Evolutionary conservation across 257 asterid genomes (phyloP).

Genomic region (Petunia secreta): DNA sequence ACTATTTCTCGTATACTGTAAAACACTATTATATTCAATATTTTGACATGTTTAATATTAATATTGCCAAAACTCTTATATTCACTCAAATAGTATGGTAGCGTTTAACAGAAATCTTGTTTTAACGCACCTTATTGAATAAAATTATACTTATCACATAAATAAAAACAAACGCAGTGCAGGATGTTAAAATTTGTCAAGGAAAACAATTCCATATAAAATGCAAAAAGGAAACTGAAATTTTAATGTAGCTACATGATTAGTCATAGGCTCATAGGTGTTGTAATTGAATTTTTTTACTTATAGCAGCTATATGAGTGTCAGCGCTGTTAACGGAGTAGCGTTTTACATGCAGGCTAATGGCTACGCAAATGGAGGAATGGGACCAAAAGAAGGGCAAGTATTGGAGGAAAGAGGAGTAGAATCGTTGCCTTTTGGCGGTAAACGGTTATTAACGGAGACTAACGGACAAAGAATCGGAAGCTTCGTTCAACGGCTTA

Average conservation of each 20-base stretch:
- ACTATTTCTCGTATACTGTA: no score
- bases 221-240: background rate
- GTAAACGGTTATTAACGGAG: constrained; percentile 85
- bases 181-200: background rate
- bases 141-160: no score
- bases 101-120: no score
- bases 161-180: background rate
- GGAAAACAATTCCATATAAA: background rate
- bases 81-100: no score
- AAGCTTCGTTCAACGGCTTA: constrained; percentile 74
- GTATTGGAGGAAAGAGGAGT: constrained; percentile 70
- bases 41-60: no score
- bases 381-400: constrained; percentile 39
- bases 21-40: no score
- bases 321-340: background rate
- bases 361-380: constrained; percentile 44
- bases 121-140: no score
- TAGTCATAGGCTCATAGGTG: background rate
- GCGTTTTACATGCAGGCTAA: constrained; percentile 47
- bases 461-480: constrained; percentile 76
- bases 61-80: no score
- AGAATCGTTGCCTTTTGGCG: constrained; percentile 84
- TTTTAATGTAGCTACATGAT: background rate
- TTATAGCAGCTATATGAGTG: background rate
- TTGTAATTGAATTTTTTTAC: no score